Base-by-base conservation (phyloP, 1,284 basidiomycete genomes). In the Moniliella sp. region DNA sequence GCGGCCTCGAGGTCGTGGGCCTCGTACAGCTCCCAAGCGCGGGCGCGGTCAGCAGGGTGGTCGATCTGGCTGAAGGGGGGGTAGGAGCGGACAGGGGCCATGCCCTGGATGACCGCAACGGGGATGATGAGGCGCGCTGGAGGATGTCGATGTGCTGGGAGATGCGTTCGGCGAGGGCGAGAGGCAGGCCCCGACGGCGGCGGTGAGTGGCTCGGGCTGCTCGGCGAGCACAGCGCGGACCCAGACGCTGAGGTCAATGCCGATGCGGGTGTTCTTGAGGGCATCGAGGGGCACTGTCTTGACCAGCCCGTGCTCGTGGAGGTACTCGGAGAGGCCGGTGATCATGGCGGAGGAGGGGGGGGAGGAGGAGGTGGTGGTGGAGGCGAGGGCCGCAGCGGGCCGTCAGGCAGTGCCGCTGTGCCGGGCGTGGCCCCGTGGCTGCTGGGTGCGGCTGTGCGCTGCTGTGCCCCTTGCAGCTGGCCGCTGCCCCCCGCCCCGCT, bases 241-340 rank as follows among this genome's bases (percentile, higher is more conserved):
- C 64, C 94, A 97, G 63, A 78, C 75, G 10, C 79, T 75, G 4
- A 84, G 81, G 68, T 99, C 91, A 59, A 99, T 94, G 30, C 88
- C 88, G 16, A 99, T 74, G 32, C 91, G 77, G 33, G 86, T 82
- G 61, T 91, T 82, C 29, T 78, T 72, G 33, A 99, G 70, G 4
- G 77, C 73, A 38, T 71, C 74, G 34, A 99, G 71, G 15, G 81
- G 74, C 33, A 78, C 73, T 29, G 75, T 76, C 62, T 81, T 75
- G 40, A 78, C 63, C 51, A 88, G 76, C 64, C 83, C 81, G 60
- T 79, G 75, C 66, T 88, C 82, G n/a, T 23, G 21, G 21, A 23
- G 21, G 64, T 99, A 91, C 12, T 83, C 80, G 46, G 91, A 78
- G 61, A 97, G 91, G 42, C 91, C 88, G 64, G 97, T 91, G 45